Evolutionary conservation across 2,329 filamentous ascomycete genomes (phyloP).

Genomic region (Microdochium nivale): DNA sequence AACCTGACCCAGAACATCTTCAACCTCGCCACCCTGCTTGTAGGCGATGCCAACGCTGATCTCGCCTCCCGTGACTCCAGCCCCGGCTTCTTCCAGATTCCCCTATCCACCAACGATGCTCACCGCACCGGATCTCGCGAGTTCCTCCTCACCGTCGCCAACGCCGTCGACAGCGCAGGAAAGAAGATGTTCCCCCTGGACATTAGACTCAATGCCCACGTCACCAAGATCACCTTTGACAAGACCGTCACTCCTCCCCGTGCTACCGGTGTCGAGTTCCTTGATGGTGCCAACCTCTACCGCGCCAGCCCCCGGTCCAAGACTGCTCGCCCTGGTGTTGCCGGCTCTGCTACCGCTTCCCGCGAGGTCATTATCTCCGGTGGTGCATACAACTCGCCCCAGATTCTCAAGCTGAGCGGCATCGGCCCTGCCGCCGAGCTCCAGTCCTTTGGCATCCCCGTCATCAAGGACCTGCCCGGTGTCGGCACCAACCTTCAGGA

Average conservation of each 20-base stretch:
- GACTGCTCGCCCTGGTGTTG: constrained; percentile 16
- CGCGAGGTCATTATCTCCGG: constrained; percentile 41
- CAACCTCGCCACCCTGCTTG: constrained; percentile 30
- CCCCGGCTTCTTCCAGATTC: constrained; percentile 47
- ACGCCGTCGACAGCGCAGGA: constrained; percentile 38
- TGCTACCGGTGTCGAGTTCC: constrained; percentile 39
- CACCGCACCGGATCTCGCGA: constrained; percentile 47
- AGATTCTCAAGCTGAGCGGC: constrained; percentile 42
- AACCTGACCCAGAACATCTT: constrained; percentile 21
- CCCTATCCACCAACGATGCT: constrained; percentile 41
- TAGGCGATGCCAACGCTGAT: constrained; percentile 43
- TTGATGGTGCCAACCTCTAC: constrained; percentile 37
- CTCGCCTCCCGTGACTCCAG: constrained; percentile 31
- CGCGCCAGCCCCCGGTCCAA: constrained; percentile 27
- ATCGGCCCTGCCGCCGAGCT: constrained; percentile 30
- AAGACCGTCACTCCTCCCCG: constrained; percentile 24
- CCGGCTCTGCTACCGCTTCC: constrained; percentile 26
- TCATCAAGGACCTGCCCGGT: constrained; percentile 43
- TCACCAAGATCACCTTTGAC: constrained; percentile 36
- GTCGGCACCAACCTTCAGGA: constrained; percentile 52
- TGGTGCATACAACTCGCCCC: constrained; percentile 44
- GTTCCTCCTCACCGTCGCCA: constrained; percentile 41
- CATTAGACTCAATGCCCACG: constrained; percentile 37
- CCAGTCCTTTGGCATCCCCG: constrained; percentile 22
- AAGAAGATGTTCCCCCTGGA: constrained; percentile 47